Evolutionary conservation across 345 rosid species (phyloP), one percentile per base, ranked within the genome.

Genomic region (Lumnitzera racemosa): DNA sequence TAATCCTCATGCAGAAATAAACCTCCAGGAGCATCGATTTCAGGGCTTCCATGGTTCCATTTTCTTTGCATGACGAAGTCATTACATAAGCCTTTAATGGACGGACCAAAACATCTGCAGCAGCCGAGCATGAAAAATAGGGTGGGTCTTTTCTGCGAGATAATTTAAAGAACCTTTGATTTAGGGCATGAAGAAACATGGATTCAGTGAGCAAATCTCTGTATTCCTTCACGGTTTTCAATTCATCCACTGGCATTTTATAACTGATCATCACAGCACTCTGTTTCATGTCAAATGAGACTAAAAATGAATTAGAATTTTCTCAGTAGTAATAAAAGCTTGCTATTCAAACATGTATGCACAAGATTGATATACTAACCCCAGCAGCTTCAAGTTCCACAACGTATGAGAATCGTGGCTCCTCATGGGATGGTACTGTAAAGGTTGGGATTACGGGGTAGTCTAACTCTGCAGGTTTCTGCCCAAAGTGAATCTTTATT

Each of bases 21-120:
- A 86, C 96, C 95, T 91, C 98, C 66, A 70, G 74, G 24, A 91
- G 90, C 89, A 91, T 85, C 49, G 96, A 91, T 67, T 91, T 89
- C 52, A 91, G 68, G 62, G 98, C 88, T 73, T 74, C 82, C 60
- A 86, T 65, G 59, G 90, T 83, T 64, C 94, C 96, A 74, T 75
- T 84, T 74, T 86, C 96, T 73, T 88, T 88, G 78, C 94, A 90
- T 12, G 82, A 77, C 23, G 98, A 80, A 63, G 81, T 77, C 81
- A 91, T 89, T 53, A 85, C 84, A 65, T 76, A 86, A 63, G 96
- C 95, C 79, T 86, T 88, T 65, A 79, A 61, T 53, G 91, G 84
- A 69, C 70, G 78, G 76, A 89, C 96, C 70, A 86, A 74, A 67
- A 65, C 79, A 80, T 84, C 91, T 52, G 91, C 85, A 75, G 79